Percentiles rank a stretch among this genome's conserved stretches.
These are phyloP conservation scores for Paramecium tetraurelia DNA, from an alignment of 73 alveolate species.

Conservation along the genomic window DNA sequence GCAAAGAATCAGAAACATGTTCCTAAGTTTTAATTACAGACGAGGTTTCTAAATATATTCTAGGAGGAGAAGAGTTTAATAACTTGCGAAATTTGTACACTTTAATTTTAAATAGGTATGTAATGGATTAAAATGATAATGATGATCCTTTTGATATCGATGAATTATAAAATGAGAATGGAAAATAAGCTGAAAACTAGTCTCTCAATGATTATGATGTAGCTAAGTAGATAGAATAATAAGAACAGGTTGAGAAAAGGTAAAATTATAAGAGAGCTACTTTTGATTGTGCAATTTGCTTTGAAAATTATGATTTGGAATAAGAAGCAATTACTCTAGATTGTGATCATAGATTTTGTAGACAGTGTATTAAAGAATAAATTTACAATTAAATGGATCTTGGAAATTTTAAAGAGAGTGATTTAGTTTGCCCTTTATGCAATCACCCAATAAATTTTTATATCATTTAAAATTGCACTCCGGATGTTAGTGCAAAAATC, in stretches of 20 bases:
- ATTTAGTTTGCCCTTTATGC: not conserved
- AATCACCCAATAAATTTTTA: not conserved
- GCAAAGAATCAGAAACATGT: not conserved
- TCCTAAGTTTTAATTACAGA: not conserved
- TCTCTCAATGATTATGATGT: not conserved
- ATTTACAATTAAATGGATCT: not conserved
- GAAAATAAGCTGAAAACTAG: too few species aligned
- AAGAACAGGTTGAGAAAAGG: too few species aligned
- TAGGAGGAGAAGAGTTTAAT: not conserved
- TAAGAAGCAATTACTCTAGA: not conserved
- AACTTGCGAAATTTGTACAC: not conserved
- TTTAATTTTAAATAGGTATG: not conserved
- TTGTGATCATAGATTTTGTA: conserved; percentile 34
- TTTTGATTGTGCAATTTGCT: not conserved
- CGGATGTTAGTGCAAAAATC: not conserved
- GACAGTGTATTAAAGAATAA: not conserved
- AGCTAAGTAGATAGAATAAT: not conserved
- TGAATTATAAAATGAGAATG: not conserved
- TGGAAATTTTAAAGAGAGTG: not conserved
- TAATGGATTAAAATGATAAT: not conserved
- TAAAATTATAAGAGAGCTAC: not conserved
- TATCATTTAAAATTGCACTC: not conserved
- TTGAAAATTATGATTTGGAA: not conserved
- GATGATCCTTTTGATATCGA: not conserved
- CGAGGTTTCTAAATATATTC: not conserved